A percentile compares a stretch with the other conserved stretches of the same genome.
Evolutionary conservation across 1,139 yeast genomes (phyloP).

Genomic region (Candida anutae): DNA sequence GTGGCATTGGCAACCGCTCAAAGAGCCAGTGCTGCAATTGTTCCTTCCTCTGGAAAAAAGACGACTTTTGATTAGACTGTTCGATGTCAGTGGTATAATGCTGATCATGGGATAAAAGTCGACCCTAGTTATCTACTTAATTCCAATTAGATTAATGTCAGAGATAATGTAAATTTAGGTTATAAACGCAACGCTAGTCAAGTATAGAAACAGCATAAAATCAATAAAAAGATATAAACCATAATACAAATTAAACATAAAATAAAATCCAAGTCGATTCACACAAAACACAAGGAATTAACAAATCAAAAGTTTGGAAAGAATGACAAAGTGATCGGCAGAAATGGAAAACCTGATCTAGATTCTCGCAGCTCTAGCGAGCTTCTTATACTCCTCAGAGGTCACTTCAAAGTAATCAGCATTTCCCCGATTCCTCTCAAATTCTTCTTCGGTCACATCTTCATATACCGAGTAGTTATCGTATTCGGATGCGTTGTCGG

Average conservation of each 20-base stretch:
- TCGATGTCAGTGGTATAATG: not conserved
- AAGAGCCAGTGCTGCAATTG: conserved; percentile 86
- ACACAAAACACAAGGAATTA: too few relatives aligned
- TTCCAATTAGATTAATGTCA: too few relatives aligned
- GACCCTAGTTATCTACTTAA: too few relatives aligned
- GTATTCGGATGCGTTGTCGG: conserved; percentile 8
- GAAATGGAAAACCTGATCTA: too few relatives aligned
- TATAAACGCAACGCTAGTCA: too few relatives aligned
- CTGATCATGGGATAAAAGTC: not conserved
- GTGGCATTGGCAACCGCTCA: conserved; percentile 84
- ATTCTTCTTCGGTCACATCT: conserved; percentile 44
- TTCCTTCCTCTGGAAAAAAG: conserved; percentile 86
- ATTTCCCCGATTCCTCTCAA: conserved; percentile 32
- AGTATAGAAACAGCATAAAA: too few relatives aligned
- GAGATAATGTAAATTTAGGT: too few relatives aligned
- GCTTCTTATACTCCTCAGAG: conserved; percentile 23
- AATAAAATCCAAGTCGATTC: too few relatives aligned
- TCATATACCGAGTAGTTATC: conserved; percentile 41
- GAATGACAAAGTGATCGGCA: too few relatives aligned
- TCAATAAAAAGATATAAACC: too few relatives aligned
- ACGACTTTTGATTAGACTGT: conserved; percentile 45
- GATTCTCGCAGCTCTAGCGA: not conserved
- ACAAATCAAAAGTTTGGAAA: too few relatives aligned
- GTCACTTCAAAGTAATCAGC: conserved; percentile 45
- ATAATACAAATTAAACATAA: too few relatives aligned